A percentile compares a stretch with the other conserved stretches of the same genome.
Evolutionary conservation across 225 moss, liverwort and hornwort genomes (phyloP).

Genomic region (Rhytidiadelphus loreus): DNA sequence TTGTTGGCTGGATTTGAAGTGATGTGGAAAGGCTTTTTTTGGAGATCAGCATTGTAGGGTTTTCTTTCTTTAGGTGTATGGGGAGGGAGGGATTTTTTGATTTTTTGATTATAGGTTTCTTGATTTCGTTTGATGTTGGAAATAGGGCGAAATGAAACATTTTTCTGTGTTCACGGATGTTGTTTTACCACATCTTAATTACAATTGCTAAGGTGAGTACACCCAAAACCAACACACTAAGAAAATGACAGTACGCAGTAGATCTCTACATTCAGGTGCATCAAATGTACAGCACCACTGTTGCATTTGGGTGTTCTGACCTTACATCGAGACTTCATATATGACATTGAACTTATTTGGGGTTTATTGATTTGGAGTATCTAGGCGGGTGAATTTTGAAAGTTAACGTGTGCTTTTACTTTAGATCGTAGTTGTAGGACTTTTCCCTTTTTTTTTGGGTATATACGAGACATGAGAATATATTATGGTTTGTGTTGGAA

Average conservation of each 20-base stretch:
- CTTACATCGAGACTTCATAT: not conserved
- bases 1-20: not conserved
- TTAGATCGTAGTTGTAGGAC: not conserved
- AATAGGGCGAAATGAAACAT: not conserved
- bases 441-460: not conserved
- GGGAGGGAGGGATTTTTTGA: not conserved
- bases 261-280: not conserved
- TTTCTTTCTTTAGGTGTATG: not conserved
- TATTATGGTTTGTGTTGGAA: not conserved
- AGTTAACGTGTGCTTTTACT: not conserved
- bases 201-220: not conserved
- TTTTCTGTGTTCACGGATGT: not conserved
- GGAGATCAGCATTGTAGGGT: not conserved
- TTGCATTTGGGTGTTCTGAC: not conserved
- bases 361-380: not conserved
- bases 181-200: not conserved
- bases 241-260: not conserved
- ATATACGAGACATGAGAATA: not conserved
- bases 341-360: not conserved
- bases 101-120: not conserved
- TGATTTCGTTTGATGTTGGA: not conserved
- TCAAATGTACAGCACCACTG: not conserved
- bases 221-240: not conserved
- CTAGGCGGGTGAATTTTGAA: not conserved
- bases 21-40: not conserved